Conservation (phyloP, 805 yeast species). For the Middelhovenomyces tepae region DNA sequence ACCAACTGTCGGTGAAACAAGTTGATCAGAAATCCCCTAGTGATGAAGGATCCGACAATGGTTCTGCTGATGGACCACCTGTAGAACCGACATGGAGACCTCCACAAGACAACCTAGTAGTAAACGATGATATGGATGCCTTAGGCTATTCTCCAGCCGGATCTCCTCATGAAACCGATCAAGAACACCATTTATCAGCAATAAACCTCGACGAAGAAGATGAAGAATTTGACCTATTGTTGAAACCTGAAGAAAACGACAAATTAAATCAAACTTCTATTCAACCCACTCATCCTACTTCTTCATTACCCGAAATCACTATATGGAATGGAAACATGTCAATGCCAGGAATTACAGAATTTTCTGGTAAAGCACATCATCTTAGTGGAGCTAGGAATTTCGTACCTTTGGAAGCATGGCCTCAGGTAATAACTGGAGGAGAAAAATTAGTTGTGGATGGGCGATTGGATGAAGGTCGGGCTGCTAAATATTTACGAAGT, state of each 20-base stretch:
- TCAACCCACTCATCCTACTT: neutral
- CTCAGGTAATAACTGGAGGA: slow-evolving; percentile 13
- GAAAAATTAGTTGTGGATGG: slow-evolving; percentile 49
- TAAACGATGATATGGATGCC: slow-evolving; percentile 13
- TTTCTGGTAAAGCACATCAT: slow-evolving; percentile 34
- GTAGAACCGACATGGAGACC: slow-evolving; percentile 1
- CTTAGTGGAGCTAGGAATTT: slow-evolving; percentile 22
- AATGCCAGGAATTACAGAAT: slow-evolving; percentile 42
- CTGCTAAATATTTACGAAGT: slow-evolving; percentile 47
- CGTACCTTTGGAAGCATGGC: slow-evolving; percentile 17
- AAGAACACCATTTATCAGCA: neutral
- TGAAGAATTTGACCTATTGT: slow-evolving; percentile 27
- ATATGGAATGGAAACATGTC: slow-evolving; percentile 43
- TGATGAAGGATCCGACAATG: slow-evolving; percentile 4
- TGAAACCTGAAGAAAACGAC: slow-evolving; percentile 10
- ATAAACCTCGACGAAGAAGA: slow-evolving; percentile 27
- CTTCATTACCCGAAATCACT: slow-evolving; percentile 1
- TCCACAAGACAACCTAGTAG: neutral
- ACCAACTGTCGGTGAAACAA: neutral
- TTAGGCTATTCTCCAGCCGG: slow-evolving; percentile 12
- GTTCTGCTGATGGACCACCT: neutral
- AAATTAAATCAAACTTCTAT: neutral
- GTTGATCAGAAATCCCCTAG: neutral
- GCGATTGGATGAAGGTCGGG: slow-evolving; percentile 44
- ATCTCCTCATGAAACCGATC: slow-evolving; percentile 7